These are phyloP conservation scores for Volvariella surrecta DNA, from an alignment of 1,284 basidiomycete species.

Conservation along the genomic window DNA sequence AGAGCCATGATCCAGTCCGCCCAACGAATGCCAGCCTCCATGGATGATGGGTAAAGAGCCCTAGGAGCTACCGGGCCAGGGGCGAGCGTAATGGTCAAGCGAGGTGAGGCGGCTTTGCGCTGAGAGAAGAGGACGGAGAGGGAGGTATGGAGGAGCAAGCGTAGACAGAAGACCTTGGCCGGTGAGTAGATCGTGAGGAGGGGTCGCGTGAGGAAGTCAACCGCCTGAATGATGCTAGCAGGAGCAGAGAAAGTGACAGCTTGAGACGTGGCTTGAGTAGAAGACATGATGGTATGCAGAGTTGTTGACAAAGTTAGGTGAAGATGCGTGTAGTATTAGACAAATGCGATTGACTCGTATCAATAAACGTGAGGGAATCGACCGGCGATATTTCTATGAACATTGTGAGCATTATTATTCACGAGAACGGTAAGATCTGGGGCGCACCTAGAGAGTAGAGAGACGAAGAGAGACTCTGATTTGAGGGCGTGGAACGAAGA, in stretches of 20 bases:
- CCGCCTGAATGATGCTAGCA: conserved; percentile 53
- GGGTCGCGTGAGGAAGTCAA: conserved; percentile 59
- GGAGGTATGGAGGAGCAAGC: conserved; percentile 55
- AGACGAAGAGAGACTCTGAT: no score
- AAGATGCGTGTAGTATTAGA: no score
- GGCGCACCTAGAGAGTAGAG: no score
- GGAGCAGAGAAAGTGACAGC: conserved; percentile 37
- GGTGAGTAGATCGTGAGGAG: conserved; percentile 44
- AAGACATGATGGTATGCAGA: conserved; percentile 10
- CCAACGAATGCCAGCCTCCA: conserved; percentile 57
- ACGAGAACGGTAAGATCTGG: no score
- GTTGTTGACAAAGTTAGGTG: background rate
- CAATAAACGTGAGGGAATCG: no score
- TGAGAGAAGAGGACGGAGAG: conserved; percentile 40
- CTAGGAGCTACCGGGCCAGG: conserved; percentile 51
- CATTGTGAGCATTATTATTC: no score
- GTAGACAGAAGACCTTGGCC: conserved; percentile 46
- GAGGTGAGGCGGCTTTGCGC: conserved; percentile 37
- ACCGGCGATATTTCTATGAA: no score
- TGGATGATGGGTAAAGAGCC: conserved; percentile 53
- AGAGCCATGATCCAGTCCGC: conserved; percentile 59
- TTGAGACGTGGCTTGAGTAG: conserved; percentile 22
- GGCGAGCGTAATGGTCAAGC: conserved; percentile 53
- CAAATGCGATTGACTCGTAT: no score
- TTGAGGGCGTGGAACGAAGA: no score